These are phyloP conservation scores for Auriscalpium microsporum DNA, from an alignment of 768 basidiomycete genomes.

Conservation along the genomic window DNA sequence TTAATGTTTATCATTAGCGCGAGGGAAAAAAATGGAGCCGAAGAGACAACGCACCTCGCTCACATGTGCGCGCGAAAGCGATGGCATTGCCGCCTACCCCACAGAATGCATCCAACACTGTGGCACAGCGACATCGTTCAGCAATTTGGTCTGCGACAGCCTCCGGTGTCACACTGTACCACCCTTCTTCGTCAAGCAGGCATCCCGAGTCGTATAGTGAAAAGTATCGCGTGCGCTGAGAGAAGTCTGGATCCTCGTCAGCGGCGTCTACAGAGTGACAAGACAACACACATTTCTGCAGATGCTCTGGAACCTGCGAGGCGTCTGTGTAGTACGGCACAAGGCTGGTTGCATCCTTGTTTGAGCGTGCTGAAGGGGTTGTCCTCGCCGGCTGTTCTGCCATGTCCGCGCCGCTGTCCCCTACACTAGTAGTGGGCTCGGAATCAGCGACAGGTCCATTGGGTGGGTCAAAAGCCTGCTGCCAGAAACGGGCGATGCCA, in stretches of 20 bases:
- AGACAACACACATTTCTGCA: conserved; percentile 67
- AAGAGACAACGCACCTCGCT: conserved; percentile 56
- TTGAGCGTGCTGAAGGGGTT: too few species aligned
- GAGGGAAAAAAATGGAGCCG: neutral
- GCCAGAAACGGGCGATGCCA: too few species aligned
- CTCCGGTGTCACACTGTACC: conserved; percentile 96
- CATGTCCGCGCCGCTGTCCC: too few species aligned
- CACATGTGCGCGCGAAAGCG: conserved; percentile 93
- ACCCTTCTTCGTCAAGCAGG: conserved; percentile 90
- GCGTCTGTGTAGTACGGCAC: conserved; percentile 61
- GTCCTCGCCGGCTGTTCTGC: too few species aligned
- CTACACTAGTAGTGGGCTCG: too few species aligned
- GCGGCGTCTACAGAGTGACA: neutral
- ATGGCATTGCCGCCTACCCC: conserved; percentile 98
- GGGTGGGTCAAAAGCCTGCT: too few species aligned
- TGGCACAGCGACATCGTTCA: conserved; percentile 78
- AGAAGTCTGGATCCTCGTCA: conserved; percentile 53
- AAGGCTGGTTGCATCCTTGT: conserved; percentile 55
- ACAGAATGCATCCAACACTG: conserved; percentile 89
- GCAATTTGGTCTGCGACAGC: conserved; percentile 89
- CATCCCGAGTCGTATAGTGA: conserved; percentile 75
- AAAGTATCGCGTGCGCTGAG: conserved; percentile 76
- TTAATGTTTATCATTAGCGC: neutral
- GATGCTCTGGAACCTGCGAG: conserved; percentile 64
- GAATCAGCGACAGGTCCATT: too few species aligned